Evolutionary conservation across 2,329 filamentous ascomycete genomes (phyloP).

Genomic region (Diplodia corticola): DNA sequence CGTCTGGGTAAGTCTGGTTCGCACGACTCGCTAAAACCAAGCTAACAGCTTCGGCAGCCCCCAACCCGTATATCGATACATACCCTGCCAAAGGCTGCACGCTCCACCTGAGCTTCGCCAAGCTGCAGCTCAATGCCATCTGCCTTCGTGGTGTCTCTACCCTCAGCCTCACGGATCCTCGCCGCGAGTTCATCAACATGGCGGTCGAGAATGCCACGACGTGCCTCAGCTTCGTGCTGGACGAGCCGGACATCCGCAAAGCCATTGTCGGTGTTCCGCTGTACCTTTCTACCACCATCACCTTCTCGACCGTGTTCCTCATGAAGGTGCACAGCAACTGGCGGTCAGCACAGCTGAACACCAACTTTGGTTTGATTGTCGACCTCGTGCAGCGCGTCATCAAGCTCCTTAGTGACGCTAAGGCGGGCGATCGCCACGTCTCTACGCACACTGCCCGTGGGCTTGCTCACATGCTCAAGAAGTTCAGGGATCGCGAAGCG

Average conservation of each 20-base stretch:
- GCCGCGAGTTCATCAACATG: conserved; percentile 26
- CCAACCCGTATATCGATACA: conserved; percentile 33
- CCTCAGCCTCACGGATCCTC: conserved; percentile 1
- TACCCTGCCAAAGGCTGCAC: conserved; percentile 30
- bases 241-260: conserved; percentile 37
- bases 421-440: conserved; percentile 40
- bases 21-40: background rate
- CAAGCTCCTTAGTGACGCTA: conserved; percentile 33
- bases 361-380: conserved; percentile 35
- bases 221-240: conserved; percentile 36
- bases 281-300: conserved; percentile 43
- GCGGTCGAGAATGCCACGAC: conserved; percentile 29
- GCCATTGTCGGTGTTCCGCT: conserved; percentile 39
- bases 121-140: conserved; percentile 42
- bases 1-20: conserved; percentile 27
- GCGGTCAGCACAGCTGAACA: conserved; percentile 29
- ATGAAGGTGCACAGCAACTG: conserved; percentile 40
- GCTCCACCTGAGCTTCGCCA: conserved; percentile 38
- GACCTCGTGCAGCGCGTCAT: conserved; percentile 41
- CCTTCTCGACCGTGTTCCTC: conserved; percentile 40
- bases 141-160: conserved; percentile 29
- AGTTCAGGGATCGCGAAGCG: conserved; percentile 22
- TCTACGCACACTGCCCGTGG: conserved; percentile 42
- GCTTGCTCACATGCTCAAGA: conserved; percentile 39
- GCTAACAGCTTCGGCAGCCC: background rate